Evolutionary conservation across 768 basidiomycete genomes (phyloP).

Genomic region (Suillus fuscotomentosus): DNA sequence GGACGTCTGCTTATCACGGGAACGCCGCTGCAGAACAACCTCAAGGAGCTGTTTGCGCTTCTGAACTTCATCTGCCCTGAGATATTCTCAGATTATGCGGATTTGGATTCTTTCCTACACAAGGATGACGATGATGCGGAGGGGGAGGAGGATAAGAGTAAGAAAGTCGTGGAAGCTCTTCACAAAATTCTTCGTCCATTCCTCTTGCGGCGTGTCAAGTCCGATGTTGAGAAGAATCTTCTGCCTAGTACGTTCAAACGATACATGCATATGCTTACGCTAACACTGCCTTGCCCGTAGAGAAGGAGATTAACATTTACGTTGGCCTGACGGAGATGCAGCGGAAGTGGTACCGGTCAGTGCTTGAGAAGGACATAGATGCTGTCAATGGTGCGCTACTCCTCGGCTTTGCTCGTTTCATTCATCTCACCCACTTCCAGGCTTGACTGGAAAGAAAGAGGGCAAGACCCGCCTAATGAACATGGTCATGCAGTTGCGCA

Average conservation of each 20-base stretch:
- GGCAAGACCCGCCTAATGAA: conserved; percentile 98
- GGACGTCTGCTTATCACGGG: conserved; percentile 94
- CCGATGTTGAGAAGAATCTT: conserved; percentile 94
- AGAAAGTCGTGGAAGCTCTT: conserved; percentile 92
- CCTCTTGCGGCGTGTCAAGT: conserved; percentile 89
- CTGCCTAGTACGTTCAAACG: conserved; percentile 62
- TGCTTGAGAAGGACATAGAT: conserved; percentile 97
- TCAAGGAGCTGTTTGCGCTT: conserved; percentile 91
- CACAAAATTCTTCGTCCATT: conserved; percentile 97
- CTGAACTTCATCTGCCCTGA: conserved; percentile 97
- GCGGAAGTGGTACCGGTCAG: conserved; percentile 94
- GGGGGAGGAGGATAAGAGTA: conserved; percentile 79
- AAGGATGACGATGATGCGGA: conserved; percentile 73
- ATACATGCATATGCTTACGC: neutral
- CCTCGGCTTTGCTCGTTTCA: neutral
- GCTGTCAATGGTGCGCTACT: conserved; percentile 81
- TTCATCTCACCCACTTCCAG: conserved; percentile 33
- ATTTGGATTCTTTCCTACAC: conserved; percentile 92
- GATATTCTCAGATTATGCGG: conserved; percentile 88
- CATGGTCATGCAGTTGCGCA: conserved; percentile 97
- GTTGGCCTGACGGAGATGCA: conserved; percentile 98
- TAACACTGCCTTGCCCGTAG: conserved; percentile 34
- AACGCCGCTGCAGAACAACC: conserved; percentile 93
- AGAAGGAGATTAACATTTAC: conserved; percentile 99
- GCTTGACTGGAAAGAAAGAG: conserved; percentile 94